A percentile compares a stretch with the other conserved stretches of the same genome.
Conservation (phyloP, 2,329 filamentous ascomycete species). For the Chrysosporium queenslandicum region DNA sequence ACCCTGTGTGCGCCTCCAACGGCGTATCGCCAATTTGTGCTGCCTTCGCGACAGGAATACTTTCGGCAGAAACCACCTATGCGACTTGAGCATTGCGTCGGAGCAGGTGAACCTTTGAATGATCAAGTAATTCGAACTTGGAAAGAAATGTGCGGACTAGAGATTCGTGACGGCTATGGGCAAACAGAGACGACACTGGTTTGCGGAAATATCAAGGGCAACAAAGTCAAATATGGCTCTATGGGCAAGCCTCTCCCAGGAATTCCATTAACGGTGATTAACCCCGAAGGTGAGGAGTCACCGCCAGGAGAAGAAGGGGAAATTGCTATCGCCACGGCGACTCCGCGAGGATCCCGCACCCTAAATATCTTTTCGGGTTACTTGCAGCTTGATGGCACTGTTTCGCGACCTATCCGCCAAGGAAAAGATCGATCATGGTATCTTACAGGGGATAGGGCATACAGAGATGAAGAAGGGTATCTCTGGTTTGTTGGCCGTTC, state of each 20-base stretch:
- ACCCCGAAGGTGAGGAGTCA: conserved; percentile 24
- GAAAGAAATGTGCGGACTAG: conserved; percentile 28
- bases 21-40: conserved; percentile 34
- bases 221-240: conserved; percentile 28
- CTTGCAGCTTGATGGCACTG: conserved; percentile 6
- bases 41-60: conserved; percentile 25
- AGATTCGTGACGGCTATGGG: conserved; percentile 35
- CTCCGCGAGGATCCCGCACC: conserved; percentile 8
- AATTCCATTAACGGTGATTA: conserved; percentile 29
- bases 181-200: conserved; percentile 35
- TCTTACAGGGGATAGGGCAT: conserved; percentile 31
- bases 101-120: conserved; percentile 35
- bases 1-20: conserved; percentile 35
- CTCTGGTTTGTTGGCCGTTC: conserved; percentile 30
- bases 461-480: conserved; percentile 27
- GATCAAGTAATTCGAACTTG: conserved; percentile 32
- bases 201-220: conserved; percentile 32
- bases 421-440: conserved; percentile 22
- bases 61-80: conserved; percentile 23
- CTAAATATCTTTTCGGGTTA: conserved; percentile 15
- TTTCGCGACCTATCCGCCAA: conserved; percentile 10
- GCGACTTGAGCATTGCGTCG: conserved; percentile 29
- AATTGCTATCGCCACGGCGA: conserved; percentile 25
- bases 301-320: conserved; percentile 29
- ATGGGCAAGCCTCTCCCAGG: conserved; percentile 35